A percentile compares a stretch with the other conserved stretches of the same genome.
These are phyloP conservation scores for Lasiosphaeris hirsuta DNA, from an alignment of 495 filamentous ascomycete species.

Conservation along the genomic window DNA sequence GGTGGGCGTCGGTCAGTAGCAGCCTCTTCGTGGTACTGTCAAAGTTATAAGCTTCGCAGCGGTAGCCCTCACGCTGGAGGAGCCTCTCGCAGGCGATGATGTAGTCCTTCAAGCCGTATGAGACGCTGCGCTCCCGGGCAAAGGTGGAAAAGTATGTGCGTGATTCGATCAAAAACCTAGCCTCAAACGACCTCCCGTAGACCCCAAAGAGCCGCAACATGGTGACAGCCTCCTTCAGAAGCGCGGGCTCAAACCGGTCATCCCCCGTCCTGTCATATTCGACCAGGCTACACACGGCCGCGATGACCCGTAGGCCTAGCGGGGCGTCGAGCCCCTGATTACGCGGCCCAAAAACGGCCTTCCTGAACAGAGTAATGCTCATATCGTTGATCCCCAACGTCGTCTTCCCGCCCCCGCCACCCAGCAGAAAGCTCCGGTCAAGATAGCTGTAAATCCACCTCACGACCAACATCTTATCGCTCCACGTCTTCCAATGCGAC, in stretches of 20 bases:
- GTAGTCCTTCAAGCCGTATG: slow-evolving; percentile 62
- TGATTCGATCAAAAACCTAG: slow-evolving; percentile 64
- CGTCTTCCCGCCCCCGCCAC: slow-evolving; percentile 37
- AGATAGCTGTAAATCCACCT: slow-evolving; percentile 88
- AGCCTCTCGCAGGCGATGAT: slow-evolving; percentile 62
- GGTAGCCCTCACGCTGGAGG: slow-evolving; percentile 64
- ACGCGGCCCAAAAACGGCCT: slow-evolving; percentile 57
- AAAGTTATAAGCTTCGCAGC: slow-evolving; percentile 76
- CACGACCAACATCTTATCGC: slow-evolving; percentile 68
- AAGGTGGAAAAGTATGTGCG: slow-evolving; percentile 60
- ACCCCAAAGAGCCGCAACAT: slow-evolving; percentile 79
- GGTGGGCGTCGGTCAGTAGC: slow-evolving; percentile 66
- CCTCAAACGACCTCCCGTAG: slow-evolving; percentile 78
- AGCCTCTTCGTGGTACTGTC: slow-evolving; percentile 76
- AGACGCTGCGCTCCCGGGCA: slow-evolving; percentile 56
- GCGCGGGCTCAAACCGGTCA: slow-evolving; percentile 44
- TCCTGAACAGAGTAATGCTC: slow-evolving; percentile 55
- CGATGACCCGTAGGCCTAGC: slow-evolving; percentile 54
- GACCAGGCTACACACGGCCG: slow-evolving; percentile 73
- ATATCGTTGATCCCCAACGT: slow-evolving; percentile 53
- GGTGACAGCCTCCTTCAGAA: slow-evolving; percentile 68
- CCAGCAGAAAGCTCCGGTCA: slow-evolving; percentile 80
- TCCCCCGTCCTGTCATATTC: slow-evolving; percentile 62
- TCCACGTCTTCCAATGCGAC: slow-evolving; percentile 75
- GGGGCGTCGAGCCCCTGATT: slow-evolving; percentile 41